Base-by-base conservation (phyloP, 1,284 basidiomycete genomes). In the Ustilago lituana region DNA sequence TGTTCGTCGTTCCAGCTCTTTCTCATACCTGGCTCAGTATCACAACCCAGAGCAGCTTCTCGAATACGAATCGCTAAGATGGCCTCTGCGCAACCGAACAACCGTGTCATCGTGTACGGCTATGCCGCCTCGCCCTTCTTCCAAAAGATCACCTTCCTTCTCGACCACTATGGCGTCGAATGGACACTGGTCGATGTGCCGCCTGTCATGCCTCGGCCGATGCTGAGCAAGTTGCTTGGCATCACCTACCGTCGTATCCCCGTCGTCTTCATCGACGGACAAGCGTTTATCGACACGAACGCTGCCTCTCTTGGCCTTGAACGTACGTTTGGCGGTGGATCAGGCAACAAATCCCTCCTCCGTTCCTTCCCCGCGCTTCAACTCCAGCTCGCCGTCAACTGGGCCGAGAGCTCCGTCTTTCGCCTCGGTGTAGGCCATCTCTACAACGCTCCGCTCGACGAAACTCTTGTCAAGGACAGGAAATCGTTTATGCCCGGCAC, bases 171-270 rank as follows among this genome's bases (percentile, higher is more conserved):
- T 23, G 56, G 56, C 3, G 67, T 65, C 19, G 48, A 51, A 23
- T 70, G 50, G 49, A 65, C 54, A 1, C 19, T 54, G 15, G 67
- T 70, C 20, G 54, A 70, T 19, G 67, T 70, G 1, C 38, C 67
- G 0, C 57, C 61, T 2, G 47, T 70, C 12, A 60, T 61, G 67
- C 67, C 67, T 6, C 57, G 67, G 4, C 67, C 67, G 7, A 46
- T 43, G 40, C 56, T 70, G 24, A 49, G 43, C 45, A 33, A 63
- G 45, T 50, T 54, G 29, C 36, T 73, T 2, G 69, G 69, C 17
- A 60, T 73, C 45, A 73, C 63, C 19, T 73, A 73, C 32, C 69
- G 65, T 5, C 60, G 63, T 6, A 68, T 73, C 10, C 69, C 69
- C 5, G 59, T 72, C 0, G 56, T 72, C 1, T 61, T 64, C 20